Conservation (phyloP, 495 filamentous ascomycete genomes). For the Penicillium tannophilum region DNA sequence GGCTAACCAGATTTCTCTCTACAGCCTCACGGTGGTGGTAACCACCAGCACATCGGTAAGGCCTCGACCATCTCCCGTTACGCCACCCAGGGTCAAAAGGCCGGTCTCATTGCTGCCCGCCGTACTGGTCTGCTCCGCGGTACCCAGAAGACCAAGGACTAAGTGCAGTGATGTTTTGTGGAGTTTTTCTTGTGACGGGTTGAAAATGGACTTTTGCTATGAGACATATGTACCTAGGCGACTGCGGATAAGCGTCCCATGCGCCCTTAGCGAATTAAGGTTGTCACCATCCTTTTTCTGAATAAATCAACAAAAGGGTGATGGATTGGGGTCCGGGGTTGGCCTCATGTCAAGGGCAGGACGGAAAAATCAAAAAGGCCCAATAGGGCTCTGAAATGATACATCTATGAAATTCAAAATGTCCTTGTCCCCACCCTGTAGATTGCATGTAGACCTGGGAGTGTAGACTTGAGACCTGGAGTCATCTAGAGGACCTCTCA, state of each 20-base stretch:
- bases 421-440: conserved; percentile 18
- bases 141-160: conserved; percentile 99
- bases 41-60: conserved; percentile 99
- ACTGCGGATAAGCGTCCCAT: conserved; percentile 48
- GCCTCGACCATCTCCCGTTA: conserved; percentile 98
- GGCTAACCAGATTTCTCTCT: conserved; percentile 29
- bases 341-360: conserved; percentile 33
- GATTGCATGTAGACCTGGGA: conserved; percentile 5
- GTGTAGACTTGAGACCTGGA: neutral
- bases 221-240: conserved; percentile 56
- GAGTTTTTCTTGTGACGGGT: conserved; percentile 53
- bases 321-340: conserved; percentile 31
- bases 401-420: conserved; percentile 30
- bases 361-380: conserved; percentile 35
- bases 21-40: conserved; percentile 99
- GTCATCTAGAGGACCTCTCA: neutral
- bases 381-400: conserved; percentile 33
- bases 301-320: conserved; percentile 35
- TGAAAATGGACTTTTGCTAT: conserved; percentile 55
- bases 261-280: conserved; percentile 51
- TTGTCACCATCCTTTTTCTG: conserved; percentile 44
- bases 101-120: conserved; percentile 98
- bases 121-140: conserved; percentile 98
- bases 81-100: conserved; percentile 98
- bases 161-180: conserved; percentile 40